Evolutionary conservation across 305 asterid species (phyloP).

Genomic region (Euphrasia arctica): DNA sequence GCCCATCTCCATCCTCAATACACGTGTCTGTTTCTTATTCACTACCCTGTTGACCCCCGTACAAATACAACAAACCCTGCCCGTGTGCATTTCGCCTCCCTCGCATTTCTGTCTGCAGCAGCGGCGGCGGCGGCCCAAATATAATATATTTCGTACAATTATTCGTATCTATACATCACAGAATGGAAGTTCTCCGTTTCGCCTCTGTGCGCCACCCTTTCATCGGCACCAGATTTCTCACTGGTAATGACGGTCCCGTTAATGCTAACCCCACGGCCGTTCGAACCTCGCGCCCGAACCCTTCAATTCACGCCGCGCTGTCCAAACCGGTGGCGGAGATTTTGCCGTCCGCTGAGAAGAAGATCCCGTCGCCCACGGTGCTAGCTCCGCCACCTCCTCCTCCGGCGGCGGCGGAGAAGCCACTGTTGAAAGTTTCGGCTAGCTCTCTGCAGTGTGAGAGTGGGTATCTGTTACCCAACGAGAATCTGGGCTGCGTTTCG

Average conservation of each 20-base stretch:
- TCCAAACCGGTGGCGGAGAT: constrained; percentile 34
- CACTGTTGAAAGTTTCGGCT: constrained; percentile 47
- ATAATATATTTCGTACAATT: too few species aligned
- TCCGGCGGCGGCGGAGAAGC: constrained; percentile 27
- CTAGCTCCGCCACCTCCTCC: constrained; percentile 15
- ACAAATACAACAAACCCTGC: too few species aligned
- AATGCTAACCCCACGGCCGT: constrained; percentile 23
- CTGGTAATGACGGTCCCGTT: constrained; percentile 24
- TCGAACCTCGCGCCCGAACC: constrained; percentile 23
- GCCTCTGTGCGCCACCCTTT: constrained; percentile 37
- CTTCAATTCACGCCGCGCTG: constrained; percentile 29
- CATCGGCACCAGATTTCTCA: constrained; percentile 28
- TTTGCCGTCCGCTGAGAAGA: constrained; percentile 6
- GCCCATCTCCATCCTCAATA: too few species aligned
- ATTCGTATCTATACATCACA: background rate
- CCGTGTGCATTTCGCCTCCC: too few species aligned
- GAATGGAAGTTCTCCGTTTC: constrained; percentile 53
- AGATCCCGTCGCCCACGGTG: background rate
- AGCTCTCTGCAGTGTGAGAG: constrained; percentile 61
- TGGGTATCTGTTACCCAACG: constrained; percentile 56
- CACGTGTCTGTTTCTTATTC: too few species aligned
- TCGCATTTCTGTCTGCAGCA: too few species aligned
- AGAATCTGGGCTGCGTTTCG: constrained; percentile 16
- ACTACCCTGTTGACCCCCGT: too few species aligned
- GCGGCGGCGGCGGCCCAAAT: too few species aligned